Percentiles rank a stretch among this genome's conserved stretches.
phyloP scores from a whole-genome alignment of 208 protist genomes.

The Leishmania arabica region DNA sequence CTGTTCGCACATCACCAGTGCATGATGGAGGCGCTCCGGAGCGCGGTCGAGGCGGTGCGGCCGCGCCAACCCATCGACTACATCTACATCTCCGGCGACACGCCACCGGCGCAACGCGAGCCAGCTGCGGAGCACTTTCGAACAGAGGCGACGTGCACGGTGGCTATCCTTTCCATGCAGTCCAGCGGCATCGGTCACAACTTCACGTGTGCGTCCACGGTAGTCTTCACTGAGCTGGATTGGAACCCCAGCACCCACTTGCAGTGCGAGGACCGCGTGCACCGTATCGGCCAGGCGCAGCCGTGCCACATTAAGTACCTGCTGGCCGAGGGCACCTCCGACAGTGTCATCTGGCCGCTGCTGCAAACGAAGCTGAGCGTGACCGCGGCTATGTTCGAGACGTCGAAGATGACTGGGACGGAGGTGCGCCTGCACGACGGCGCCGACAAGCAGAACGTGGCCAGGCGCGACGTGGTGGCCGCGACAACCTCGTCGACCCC shows the following conservation, averaged over 20 bases:
- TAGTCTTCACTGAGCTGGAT: constrained; percentile 97
- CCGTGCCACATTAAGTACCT: constrained; percentile 94
- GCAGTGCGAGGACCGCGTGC: constrained; percentile 97
- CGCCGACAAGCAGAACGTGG: constrained; percentile 46
- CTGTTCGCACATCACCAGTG: constrained; percentile 94
- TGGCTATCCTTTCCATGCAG: constrained; percentile 93
- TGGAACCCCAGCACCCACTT: constrained; percentile 97
- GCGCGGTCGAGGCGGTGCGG: constrained; percentile 65
- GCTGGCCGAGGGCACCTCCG: constrained; percentile 89
- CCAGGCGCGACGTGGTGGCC: constrained; percentile 38
- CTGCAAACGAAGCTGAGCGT: constrained; percentile 88
- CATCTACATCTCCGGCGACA: constrained; percentile 93
- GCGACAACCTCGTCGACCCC: constrained; percentile 13
- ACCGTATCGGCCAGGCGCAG: constrained; percentile 95
- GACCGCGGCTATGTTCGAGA: constrained; percentile 77
- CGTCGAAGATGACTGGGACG: constrained; percentile 21
- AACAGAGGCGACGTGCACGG: constrained; percentile 56
- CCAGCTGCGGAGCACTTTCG: constrained; percentile 81
- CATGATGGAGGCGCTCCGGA: constrained; percentile 92
- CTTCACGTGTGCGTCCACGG: constrained; percentile 92
- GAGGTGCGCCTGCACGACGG: constrained; percentile 36
- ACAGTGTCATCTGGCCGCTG: constrained; percentile 92
- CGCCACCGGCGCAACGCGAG: constrained; percentile 67
- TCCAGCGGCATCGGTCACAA: constrained; percentile 96
- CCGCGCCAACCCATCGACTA: constrained; percentile 78